phyloP scores from a whole-genome alignment of 2,329 filamentous ascomycete species.

The Colletotrichum lini region DNA sequence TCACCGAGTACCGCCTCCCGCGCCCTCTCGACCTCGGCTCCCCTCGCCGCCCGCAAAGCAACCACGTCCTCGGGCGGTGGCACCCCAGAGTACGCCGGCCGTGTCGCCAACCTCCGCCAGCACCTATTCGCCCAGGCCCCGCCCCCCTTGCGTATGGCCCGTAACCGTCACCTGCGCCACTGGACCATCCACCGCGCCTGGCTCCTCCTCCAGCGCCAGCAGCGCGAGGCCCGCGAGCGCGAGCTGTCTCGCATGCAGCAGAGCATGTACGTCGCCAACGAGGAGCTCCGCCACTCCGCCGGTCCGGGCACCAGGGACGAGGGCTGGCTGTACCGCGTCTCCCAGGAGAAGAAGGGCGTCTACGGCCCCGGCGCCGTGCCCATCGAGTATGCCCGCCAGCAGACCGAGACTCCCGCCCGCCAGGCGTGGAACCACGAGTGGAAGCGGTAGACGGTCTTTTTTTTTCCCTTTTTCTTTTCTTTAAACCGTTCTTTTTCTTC shows the following conservation, averaged over 20 bases:
- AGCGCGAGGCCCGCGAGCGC: conserved; percentile 73
- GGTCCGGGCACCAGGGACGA: conserved; percentile 71
- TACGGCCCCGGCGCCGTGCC: conserved; percentile 82
- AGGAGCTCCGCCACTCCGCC: conserved; percentile 78
- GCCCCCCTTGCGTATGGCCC: conserved; percentile 87
- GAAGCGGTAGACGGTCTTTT: conserved; percentile 70
- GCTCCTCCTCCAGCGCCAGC: conserved; percentile 82
- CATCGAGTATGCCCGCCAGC: conserved; percentile 89
- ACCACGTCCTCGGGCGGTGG: conserved; percentile 46
- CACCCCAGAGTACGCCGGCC: conserved; percentile 56
- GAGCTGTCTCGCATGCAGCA: conserved; percentile 86
- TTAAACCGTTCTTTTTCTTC: neutral
- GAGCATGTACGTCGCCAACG: conserved; percentile 87
- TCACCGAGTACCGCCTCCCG: conserved; percentile 24
- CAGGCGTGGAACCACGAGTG: conserved; percentile 95
- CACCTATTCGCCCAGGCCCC: conserved; percentile 68
- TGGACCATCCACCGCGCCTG: conserved; percentile 99
- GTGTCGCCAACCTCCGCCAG: conserved; percentile 61
- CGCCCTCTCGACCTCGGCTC: conserved; percentile 49
- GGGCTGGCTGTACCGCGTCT: conserved; percentile 85
- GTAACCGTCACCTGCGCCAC: conserved; percentile 89
- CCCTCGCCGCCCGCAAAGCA: conserved; percentile 44
- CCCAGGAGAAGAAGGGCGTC: conserved; percentile 91
- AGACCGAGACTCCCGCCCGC: conserved; percentile 85
- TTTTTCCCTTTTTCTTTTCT: neutral